Base-by-base conservation (phyloP, 805 yeast species). In the Diddensiella transvaalensis region DNA sequence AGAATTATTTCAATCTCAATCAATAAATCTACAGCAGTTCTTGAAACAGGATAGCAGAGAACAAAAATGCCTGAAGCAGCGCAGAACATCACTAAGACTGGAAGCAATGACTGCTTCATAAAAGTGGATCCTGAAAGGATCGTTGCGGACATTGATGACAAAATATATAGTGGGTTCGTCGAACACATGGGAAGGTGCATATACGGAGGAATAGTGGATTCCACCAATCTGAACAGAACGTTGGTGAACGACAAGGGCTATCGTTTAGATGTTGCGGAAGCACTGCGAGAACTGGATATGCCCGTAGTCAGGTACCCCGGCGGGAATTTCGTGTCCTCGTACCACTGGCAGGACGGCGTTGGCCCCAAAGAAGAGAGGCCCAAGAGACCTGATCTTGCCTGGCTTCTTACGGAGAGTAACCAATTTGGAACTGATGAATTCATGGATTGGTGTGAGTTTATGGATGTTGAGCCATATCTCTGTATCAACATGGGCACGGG, bases 401-500 rank as follows among this genome's bases (percentile, higher is more conserved):
- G 70, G 70, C 51, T 56, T 18, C 59, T 60, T 33, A 67, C 62
- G 39, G 70, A 66, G 50, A 50, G 61, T 40, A 66, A 66, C 42
- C 50, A 40, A 32, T 66, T 66, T 51, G 70, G 70, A 11, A 65
- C 69, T 3, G 69, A 66, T 49, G 70, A 66, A 52, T 66, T 65
- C 49, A 59, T 66, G 55, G 65, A 63, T 18, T 66, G 68, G 67
- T 63, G 69, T 52, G 54, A 59, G 37, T 55, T 49, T 26, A 59
- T 63, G 61, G 49, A 55, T 2, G 59, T 55, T 10, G 69, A 66
- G 50, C 69, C 70, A 4, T 65, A 64, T 42, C 44, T 66, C 19
- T 66, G 69, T 50, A 49, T 66, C 19, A 66, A 66, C 46, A 65
- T 66, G 69, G 70, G 70, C 4, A 66, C 69, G 2, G 70, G 70